Evolutionary conservation across 176 grass and related monocot species (phyloP), one percentile per base, ranked within the genome.

Genomic region (Zoysia pacifica): DNA sequence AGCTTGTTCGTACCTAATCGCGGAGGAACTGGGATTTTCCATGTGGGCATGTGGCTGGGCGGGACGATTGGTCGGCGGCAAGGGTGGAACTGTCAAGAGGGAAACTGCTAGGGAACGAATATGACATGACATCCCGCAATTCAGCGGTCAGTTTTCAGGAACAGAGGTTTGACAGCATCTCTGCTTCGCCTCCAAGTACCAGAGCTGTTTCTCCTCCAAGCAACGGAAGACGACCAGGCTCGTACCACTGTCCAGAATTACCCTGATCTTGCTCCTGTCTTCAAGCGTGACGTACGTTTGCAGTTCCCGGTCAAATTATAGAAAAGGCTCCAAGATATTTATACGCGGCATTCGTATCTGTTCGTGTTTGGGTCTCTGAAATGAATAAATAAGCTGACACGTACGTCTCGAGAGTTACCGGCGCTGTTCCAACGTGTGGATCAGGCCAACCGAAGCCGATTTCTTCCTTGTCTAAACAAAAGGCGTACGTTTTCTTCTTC

Each of bases 161-260:
- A 19, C 3, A 38, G 58, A 47, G 14, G 13, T 78, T 9, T 70
- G 74, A 63, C 75, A 45, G n/a, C n/a, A n/a, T n/a, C n/a, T n/a
- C n/a, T n/a, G n/a, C n/a, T n/a, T n/a, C n/a, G n/a, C n/a, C n/a
- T n/a, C n/a, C n/a, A n/a, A n/a, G n/a, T n/a, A n/a, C n/a, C n/a
- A n/a, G n/a, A n/a, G n/a, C n/a, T n/a, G n/a, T n/a, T 79, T 83
- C 19, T 74, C 77, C 75, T 61, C 81, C 75, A 88, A 84, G 81
- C 54, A 88, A 80, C n/a, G 7, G 47, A 75, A 53, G 75, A 42
- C 64, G 78, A 67, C 10, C 6, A 53, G 69, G 75, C 69, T 45
- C 19, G 15, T 56, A n/a, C 54, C 6, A 5, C 20, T n/a, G 8
- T 51, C 86, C 45, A 16, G 81, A 88, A 88, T 64, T 88, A 88